Evolutionary conservation across 2,329 filamentous ascomycete genomes (phyloP).

Genomic region (Claviceps spartinae): DNA sequence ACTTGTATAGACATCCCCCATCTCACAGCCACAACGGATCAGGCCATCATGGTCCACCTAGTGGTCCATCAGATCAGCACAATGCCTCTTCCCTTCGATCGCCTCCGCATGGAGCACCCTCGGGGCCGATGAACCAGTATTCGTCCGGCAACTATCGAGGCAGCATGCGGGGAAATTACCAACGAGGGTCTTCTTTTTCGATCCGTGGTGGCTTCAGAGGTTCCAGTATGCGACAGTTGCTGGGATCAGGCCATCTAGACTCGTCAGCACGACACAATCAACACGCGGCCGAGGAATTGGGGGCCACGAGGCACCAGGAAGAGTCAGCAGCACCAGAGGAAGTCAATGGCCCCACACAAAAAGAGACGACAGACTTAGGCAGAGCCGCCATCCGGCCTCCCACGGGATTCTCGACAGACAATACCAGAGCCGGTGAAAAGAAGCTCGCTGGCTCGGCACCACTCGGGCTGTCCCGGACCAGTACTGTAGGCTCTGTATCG

Average conservation of each 20-base stretch:
- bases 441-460: conserved; percentile 3
- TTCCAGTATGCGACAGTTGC: conserved; percentile 51
- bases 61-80: conserved; percentile 40
- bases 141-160: conserved; percentile 30
- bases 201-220: conserved; percentile 42
- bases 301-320: conserved; percentile 9
- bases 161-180: conserved; percentile 15
- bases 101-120: conserved; percentile 42
- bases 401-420: neutral
- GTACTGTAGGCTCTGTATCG: conserved; percentile 32
- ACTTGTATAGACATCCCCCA: conserved; percentile 33
- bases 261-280: conserved; percentile 9
- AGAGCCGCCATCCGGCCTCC: neutral
- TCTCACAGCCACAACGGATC: conserved; percentile 42
- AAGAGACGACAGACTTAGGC: neutral
- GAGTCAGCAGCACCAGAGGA: conserved; percentile 1
- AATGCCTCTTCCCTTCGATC: conserved; percentile 33
- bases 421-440: conserved; percentile 1
- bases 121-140: conserved; percentile 42
- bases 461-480: neutral
- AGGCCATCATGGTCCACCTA: conserved; percentile 35
- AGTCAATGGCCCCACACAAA: neutral
- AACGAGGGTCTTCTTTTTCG: conserved; percentile 45
- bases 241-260: conserved; percentile 37
- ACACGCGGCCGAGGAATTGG: conserved; percentile 7